These are phyloP conservation scores for Raphanus raphanistrum DNA, from an alignment of 345 rosid genomes.

Conservation along the genomic window DNA sequence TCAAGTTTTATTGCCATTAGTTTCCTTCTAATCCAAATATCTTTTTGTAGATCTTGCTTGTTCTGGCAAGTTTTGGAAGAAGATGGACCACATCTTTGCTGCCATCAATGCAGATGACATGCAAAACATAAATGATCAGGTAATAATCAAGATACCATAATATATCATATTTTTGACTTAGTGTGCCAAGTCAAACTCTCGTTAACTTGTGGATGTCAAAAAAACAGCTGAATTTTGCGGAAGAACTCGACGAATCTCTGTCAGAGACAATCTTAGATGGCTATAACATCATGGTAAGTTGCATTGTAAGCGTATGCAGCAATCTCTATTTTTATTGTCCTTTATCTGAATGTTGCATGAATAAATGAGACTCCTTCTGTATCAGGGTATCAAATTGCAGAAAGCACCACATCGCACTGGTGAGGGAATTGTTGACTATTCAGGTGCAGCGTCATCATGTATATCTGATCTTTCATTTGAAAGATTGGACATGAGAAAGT, in stretches of 20 bases:
- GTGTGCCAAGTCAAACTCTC: constrained; percentile 8
- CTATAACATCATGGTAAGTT: constrained; percentile 56
- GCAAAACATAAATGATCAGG: constrained; percentile 82
- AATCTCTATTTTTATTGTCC: constrained; percentile 16
- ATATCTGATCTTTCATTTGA: constrained; percentile 46
- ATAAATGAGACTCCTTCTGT: constrained; percentile 13
- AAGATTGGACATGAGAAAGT: constrained; percentile 52
- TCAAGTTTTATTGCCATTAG: constrained; percentile 19
- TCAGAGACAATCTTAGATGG: constrained; percentile 56
- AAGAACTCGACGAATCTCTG: constrained; percentile 71
- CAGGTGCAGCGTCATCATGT: constrained; percentile 45
- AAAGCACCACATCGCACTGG: constrained; percentile 44
- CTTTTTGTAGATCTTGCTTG: constrained; percentile 64
- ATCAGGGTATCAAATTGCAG: constrained; percentile 52
- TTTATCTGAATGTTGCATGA: neutral
- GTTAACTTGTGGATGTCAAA: constrained; percentile 23
- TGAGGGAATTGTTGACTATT: constrained; percentile 43
- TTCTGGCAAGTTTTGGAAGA: constrained; percentile 82
- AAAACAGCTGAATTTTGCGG: constrained; percentile 62
- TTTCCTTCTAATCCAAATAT: constrained; percentile 22
- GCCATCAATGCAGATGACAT: constrained; percentile 61
- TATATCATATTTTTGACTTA: constrained; percentile 2
- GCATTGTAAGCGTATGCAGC: constrained; percentile 12
- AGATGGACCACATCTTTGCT: constrained; percentile 72
- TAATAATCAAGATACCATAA: constrained; percentile 31